phyloP scores from a whole-genome alignment of 257 asterid genomes.

The Lycium ferocissimum region DNA sequence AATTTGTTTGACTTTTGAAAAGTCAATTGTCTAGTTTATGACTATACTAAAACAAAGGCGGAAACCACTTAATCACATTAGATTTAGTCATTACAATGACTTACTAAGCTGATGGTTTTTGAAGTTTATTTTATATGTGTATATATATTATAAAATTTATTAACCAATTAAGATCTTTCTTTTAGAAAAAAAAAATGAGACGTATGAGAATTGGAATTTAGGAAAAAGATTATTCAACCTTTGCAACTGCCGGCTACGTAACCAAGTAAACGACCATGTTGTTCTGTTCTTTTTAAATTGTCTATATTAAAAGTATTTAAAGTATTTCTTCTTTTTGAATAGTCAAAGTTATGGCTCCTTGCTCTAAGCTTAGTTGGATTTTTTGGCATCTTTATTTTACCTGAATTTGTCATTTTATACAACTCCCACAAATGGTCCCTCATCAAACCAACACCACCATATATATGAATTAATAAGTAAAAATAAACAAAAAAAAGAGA shows the following conservation, averaged over 20 bases:
- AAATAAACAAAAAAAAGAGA: not conserved
- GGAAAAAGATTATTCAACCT: conserved; percentile 6
- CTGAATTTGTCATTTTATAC: conserved; percentile 24
- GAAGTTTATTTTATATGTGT: not conserved
- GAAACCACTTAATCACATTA: conserved; percentile 7
- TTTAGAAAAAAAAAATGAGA: not conserved
- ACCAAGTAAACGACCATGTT: conserved; percentile 20
- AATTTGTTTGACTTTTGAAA: conserved; percentile 7
- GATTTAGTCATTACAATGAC: conserved; percentile 19
- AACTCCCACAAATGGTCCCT: conserved; percentile 24
- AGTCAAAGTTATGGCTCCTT: not conserved
- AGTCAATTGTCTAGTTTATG: not conserved
- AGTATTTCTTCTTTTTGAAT: conserved; percentile 6
- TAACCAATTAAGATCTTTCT: not conserved
- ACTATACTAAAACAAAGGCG: conserved; percentile 3
- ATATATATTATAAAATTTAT: not conserved
- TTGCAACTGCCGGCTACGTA: conserved; percentile 17
- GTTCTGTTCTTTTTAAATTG: not conserved
- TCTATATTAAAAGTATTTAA: not conserved
- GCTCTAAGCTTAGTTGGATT: not conserved
- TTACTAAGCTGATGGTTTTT: not conserved
- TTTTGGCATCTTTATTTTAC: conserved; percentile 27
- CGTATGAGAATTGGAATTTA: not conserved
- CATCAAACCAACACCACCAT: not conserved
- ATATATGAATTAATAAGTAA: not conserved